These are phyloP conservation scores for Dictyostelium capitatum DNA, from an alignment of 78 protist genomes.

Conservation along the genomic window DNA sequence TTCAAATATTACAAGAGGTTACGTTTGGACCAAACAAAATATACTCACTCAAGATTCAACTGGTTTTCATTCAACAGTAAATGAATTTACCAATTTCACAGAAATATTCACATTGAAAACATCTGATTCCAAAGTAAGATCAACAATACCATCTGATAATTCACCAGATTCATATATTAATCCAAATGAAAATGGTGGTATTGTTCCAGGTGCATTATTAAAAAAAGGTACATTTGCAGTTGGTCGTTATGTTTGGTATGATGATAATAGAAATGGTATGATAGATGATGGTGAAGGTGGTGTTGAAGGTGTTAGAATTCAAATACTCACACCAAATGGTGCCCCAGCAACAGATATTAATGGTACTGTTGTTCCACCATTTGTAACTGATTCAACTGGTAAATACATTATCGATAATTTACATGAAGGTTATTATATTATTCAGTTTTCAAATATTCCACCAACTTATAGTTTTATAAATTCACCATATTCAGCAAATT, in stretches of 20 bases:
- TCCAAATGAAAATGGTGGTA: constrained; percentile 38
- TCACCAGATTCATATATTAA: constrained; percentile 35
- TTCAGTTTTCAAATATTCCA: constrained; percentile 27
- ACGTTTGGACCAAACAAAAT: constrained; percentile 32
- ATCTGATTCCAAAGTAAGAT: neutral
- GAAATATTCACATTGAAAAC: neutral
- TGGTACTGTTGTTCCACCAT: constrained; percentile 2
- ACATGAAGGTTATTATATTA: neutral
- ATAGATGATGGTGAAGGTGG: constrained; percentile 3
- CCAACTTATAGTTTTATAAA: constrained; percentile 9
- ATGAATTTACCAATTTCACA: constrained; percentile 1
- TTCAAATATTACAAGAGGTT: constrained; percentile 6
- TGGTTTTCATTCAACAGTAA: constrained; percentile 9
- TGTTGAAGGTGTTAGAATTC: constrained; percentile 9
- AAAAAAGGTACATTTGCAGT: neutral
- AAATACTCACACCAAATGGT: neutral
- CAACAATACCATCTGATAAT: neutral
- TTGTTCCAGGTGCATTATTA: neutral
- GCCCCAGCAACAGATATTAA: neutral
- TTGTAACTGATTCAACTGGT: constrained; percentile 19
- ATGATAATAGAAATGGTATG: constrained; percentile 25
- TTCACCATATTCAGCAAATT: neutral
- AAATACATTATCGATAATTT: constrained; percentile 28
- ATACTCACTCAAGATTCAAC: neutral
- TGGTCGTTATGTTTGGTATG: constrained; percentile 52